These are phyloP conservation scores for Zizania palustris DNA, from an alignment of 202 grass and related monocot genomes.

Conservation along the genomic window DNA sequence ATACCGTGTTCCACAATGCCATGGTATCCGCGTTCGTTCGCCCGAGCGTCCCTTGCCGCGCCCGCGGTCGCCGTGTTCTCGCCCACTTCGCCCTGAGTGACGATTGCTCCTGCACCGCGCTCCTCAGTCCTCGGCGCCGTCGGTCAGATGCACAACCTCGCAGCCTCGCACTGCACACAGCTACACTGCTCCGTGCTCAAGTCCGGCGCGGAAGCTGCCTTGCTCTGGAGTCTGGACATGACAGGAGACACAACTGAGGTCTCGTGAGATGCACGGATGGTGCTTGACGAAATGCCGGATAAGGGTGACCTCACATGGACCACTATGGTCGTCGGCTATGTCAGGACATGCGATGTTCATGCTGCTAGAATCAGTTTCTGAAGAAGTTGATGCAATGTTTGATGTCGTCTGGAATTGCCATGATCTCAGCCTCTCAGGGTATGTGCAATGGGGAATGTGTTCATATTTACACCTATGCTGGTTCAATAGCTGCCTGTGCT, in stretches of 20 bases:
- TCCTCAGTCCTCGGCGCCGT: slow-evolving; percentile 87
- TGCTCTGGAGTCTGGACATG: too few species aligned
- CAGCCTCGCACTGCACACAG: slow-evolving; percentile 50
- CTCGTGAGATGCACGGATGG: slow-evolving; percentile 39
- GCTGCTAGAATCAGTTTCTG: slow-evolving; percentile 66
- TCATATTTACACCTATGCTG: slow-evolving; percentile 83
- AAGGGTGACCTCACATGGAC: slow-evolving; percentile 89
- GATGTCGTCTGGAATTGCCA: slow-evolving; percentile 95
- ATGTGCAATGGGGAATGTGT: slow-evolving; percentile 64
- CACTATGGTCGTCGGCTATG: slow-evolving; percentile 80
- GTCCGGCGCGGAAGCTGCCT: slow-evolving; percentile 39
- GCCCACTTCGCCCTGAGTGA: slow-evolving; percentile 62
- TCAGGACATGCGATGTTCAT: slow-evolving; percentile 61
- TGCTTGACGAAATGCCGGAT: slow-evolving; percentile 72
- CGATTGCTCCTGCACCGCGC: slow-evolving; percentile 70
- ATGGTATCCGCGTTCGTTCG: slow-evolving; percentile 76
- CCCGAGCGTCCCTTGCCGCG: slow-evolving; percentile 53
- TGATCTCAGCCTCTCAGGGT: slow-evolving; percentile 97
- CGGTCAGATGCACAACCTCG: slow-evolving; percentile 52
- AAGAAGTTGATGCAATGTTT: slow-evolving; percentile 62
- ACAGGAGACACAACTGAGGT: slow-evolving; percentile 33
- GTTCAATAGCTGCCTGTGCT: slow-evolving; percentile 75
- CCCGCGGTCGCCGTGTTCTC: slow-evolving; percentile 56
- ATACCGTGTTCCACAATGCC: slow-evolving; percentile 85
- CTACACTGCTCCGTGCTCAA: slow-evolving; percentile 69